Conservation (phyloP, 208 protist genomes). For the Acanthamoeba rhysodes region DNA sequence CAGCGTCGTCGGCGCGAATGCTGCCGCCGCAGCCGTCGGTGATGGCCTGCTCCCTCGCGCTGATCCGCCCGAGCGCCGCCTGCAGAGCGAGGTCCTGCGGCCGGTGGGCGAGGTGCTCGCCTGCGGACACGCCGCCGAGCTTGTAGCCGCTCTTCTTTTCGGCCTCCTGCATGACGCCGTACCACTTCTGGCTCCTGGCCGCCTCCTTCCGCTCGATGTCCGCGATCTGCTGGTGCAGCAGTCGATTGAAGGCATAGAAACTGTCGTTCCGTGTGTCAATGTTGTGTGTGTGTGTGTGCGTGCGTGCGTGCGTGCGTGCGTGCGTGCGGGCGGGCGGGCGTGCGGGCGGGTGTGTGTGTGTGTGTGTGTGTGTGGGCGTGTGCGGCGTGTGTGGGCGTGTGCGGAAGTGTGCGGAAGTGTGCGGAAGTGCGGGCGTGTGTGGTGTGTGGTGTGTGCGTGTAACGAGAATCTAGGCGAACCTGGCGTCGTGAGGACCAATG, state of each 20-base stretch:
- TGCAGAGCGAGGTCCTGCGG: slow-evolving; percentile 30
- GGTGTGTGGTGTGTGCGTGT: no score
- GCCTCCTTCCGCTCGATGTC: slow-evolving; percentile 9
- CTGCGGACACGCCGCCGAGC: neutral
- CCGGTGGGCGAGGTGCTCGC: neutral
- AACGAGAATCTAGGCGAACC: neutral
- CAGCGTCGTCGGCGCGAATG: neutral
- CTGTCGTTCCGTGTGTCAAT: no score
- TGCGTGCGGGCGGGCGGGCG: no score
- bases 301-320: no score
- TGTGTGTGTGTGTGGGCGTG: no score
- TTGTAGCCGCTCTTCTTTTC: slow-evolving; percentile 15
- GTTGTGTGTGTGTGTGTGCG: no score
- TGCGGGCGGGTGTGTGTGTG: no score
- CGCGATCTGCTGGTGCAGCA: slow-evolving; percentile 14
- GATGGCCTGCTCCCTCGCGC: neutral
- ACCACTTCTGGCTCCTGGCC: neutral
- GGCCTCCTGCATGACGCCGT: neutral
- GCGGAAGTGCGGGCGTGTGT: no score
- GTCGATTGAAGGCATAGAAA: slow-evolving; percentile 23
- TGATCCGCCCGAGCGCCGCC: neutral
- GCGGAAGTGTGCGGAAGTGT: no score
- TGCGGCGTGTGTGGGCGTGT: no score
- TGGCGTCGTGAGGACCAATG: neutral
- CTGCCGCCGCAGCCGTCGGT: neutral